Evolutionary conservation across 106 monocot genomes (phyloP).

Genomic region (Acorus calamus): DNA sequence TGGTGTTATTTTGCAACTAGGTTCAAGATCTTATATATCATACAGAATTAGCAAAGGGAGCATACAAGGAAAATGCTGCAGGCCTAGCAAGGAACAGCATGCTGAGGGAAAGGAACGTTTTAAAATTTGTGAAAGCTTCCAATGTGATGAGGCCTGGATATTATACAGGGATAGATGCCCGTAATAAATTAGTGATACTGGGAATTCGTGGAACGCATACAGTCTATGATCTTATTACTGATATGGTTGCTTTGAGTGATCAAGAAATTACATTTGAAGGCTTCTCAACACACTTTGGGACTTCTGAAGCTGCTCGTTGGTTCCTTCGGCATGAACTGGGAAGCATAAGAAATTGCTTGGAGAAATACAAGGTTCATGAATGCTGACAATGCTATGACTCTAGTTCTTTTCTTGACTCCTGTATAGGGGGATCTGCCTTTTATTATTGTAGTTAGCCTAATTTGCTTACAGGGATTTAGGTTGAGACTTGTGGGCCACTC

Average conservation of each 20-base stretch:
- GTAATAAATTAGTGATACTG: conserved; percentile 70
- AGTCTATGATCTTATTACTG: conserved; percentile 85
- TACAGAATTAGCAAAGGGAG: conserved; percentile 82
- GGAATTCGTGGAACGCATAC: conserved; percentile 98
- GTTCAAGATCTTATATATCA: conserved; percentile 91
- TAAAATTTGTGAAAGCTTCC: conserved; percentile 88
- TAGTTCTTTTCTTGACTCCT: conserved; percentile 1
- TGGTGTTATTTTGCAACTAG: conserved; percentile 19
- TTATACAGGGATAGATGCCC: conserved; percentile 73
- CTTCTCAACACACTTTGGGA: conserved; percentile 86
- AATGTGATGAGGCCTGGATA: conserved; percentile 93
- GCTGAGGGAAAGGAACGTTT: conserved; percentile 82
- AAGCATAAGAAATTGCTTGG: conserved; percentile 59
- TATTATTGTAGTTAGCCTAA: conserved; percentile 1
- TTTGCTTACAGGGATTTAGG: conserved; percentile 50
- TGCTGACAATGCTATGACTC: not conserved
- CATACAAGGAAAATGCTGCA: conserved; percentile 63
- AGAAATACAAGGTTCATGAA: conserved; percentile 57
- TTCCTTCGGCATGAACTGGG: conserved; percentile 68
- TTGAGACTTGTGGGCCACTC: conserved; percentile 93
- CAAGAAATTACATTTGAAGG: conserved; percentile 65
- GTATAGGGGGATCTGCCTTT: not conserved
- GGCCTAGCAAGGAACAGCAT: conserved; percentile 69
- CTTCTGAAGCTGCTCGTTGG: conserved; percentile 88
- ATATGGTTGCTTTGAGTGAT: conserved; percentile 68